Conservation (phyloP, 2,329 filamentous ascomycete species). For the Botryosphaeria agaves region DNA sequence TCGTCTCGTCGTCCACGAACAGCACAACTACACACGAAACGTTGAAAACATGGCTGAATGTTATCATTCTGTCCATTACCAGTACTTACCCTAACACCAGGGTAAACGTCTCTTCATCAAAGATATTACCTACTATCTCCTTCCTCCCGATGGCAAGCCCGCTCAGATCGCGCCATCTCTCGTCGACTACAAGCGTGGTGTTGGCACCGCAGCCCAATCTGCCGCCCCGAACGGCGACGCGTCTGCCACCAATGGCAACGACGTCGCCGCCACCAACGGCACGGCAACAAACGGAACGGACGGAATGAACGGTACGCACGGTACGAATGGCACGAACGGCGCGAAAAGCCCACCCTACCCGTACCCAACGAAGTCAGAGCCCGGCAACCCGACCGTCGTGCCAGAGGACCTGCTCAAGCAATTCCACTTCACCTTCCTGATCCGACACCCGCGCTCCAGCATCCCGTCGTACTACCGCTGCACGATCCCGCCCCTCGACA, state of each 20-base stretch:
- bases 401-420: conserved; percentile 54
- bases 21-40: too few species aligned
- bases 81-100: conserved; percentile 34
- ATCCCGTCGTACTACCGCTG: conserved; percentile 93
- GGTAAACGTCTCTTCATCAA: conserved; percentile 94
- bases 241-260: conserved; percentile 17
- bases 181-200: conserved; percentile 36
- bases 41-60: too few species aligned
- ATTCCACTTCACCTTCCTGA: conserved; percentile 93
- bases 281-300: conserved; percentile 5
- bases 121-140: conserved; percentile 86
- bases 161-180: conserved; percentile 68
- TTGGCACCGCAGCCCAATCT: too few species aligned
- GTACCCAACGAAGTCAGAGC: conserved; percentile 40
- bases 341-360: conserved; percentile 31
- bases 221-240: conserved; percentile 13
- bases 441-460: conserved; percentile 81
- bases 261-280: conserved; percentile 10
- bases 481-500: conserved; percentile 71
- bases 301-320: too few species aligned
- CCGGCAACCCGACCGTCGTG: conserved; percentile 69
- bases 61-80: background rate
- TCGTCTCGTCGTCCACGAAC: too few species aligned
- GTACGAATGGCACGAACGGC: conserved; percentile 7
- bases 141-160: conserved; percentile 53